phyloP scores from a whole-genome alignment of 2,329 filamentous ascomycete genomes.

The Fusarium avenaceum region DNA sequence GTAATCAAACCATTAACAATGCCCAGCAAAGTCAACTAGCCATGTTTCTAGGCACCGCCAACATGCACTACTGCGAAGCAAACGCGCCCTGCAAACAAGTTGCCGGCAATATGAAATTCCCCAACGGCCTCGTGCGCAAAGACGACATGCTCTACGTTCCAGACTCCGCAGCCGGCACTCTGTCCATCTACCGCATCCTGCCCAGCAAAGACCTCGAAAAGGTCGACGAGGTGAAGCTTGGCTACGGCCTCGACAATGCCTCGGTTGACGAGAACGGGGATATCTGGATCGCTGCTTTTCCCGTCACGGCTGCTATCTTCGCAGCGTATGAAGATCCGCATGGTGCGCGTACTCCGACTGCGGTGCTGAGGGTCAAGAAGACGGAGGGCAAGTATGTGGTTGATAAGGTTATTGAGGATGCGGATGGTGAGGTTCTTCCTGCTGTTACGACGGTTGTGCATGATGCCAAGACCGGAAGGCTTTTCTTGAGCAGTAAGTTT shows the following conservation, averaged over 20 bases:
- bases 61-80: conserved; percentile 49
- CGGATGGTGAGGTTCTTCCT: conserved; percentile 32
- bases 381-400: conserved; percentile 19
- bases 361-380: conserved; percentile 29
- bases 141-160: conserved; percentile 53
- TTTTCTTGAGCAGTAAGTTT: conserved; percentile 45
- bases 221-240: conserved; percentile 15
- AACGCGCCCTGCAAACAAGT: conserved; percentile 42
- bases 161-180: conserved; percentile 37
- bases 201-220: conserved; percentile 19
- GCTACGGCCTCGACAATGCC: conserved; percentile 42
- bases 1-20: neutral
- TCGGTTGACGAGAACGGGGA: conserved; percentile 43
- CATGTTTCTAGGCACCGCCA: conserved; percentile 44
- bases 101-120: conserved; percentile 43
- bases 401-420: conserved; percentile 46
- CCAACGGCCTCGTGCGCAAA: conserved; percentile 51
- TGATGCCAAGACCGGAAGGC: conserved; percentile 41
- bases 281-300: conserved; percentile 40
- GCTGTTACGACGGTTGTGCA: conserved; percentile 44
- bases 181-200: conserved; percentile 35
- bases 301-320: conserved; percentile 21
- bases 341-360: conserved; percentile 9
- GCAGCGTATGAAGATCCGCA: conserved; percentile 36
- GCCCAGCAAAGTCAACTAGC: conserved; percentile 31